Conservation (phyloP, 2,329 filamentous ascomycete genomes). For the Colletotrichum sublineola region DNA sequence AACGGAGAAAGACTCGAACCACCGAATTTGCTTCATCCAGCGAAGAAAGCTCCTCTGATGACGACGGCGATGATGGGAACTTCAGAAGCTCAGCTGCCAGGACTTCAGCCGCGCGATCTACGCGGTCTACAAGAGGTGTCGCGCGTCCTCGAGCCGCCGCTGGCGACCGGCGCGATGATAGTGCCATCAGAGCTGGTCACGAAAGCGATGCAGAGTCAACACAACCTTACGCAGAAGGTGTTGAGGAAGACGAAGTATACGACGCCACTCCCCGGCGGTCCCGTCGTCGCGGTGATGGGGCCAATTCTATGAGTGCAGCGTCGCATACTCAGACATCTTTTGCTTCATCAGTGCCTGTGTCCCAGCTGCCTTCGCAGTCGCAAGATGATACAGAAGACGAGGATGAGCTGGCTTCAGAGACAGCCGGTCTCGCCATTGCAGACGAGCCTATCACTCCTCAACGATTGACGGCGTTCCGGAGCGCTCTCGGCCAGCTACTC, state of each 20-base stretch:
- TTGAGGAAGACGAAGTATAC: slow-evolving; percentile 62
- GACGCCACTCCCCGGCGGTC: slow-evolving; percentile 59
- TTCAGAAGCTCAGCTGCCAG: slow-evolving; percentile 44
- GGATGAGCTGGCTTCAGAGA: slow-evolving; percentile 57
- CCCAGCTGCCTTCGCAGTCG: slow-evolving; percentile 70
- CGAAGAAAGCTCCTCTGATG: slow-evolving; percentile 70
- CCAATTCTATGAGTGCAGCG: slow-evolving; percentile 53
- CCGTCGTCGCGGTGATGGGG: slow-evolving; percentile 49
- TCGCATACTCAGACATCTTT: slow-evolving; percentile 71
- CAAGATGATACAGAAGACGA: slow-evolving; percentile 60
- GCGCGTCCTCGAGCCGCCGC: slow-evolving; percentile 51
- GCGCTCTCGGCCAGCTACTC: slow-evolving; percentile 85
- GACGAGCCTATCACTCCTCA: slow-evolving; percentile 67
- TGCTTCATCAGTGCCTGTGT: slow-evolving; percentile 84
- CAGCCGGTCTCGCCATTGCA: slow-evolving; percentile 59
- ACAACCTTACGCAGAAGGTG: slow-evolving; percentile 47
- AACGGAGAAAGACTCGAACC: slow-evolving; percentile 79
- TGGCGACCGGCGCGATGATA: slow-evolving; percentile 45
- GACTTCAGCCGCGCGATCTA: slow-evolving; percentile 52
- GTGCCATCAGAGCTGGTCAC: slow-evolving; percentile 54
- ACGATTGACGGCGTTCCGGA: slow-evolving; percentile 81
- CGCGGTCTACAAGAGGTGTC: slow-evolving; percentile 49
- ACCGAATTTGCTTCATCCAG: slow-evolving; percentile 70
- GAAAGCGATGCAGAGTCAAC: slow-evolving; percentile 63
- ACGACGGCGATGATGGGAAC: slow-evolving; percentile 68